Conservation (phyloP, 495 filamentous ascomycete species). For the Elasticomyces elasticus region DNA sequence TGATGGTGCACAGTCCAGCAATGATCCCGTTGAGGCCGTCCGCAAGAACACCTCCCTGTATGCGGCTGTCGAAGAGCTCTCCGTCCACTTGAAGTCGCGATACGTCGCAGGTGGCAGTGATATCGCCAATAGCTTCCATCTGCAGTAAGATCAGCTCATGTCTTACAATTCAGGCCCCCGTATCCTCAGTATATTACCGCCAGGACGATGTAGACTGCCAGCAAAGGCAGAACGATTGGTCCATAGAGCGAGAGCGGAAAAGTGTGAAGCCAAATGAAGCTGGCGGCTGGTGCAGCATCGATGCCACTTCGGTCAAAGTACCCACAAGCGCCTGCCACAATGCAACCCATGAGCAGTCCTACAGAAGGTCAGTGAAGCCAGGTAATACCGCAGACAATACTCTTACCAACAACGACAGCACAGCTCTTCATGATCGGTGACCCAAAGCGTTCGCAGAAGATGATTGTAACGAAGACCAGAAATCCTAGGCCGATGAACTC, state of each 20-base stretch:
- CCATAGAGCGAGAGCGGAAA: slow-evolving; percentile 74
- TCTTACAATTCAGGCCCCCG: too few species aligned
- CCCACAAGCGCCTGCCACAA: slow-evolving; percentile 72
- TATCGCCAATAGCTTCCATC: slow-evolving; percentile 85
- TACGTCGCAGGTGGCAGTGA: slow-evolving; percentile 68
- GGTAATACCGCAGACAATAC: too few species aligned
- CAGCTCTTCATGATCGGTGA: slow-evolving; percentile 67
- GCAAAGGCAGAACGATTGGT: slow-evolving; percentile 70
- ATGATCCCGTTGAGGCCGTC: slow-evolving; percentile 78
- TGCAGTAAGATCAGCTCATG: too few species aligned
- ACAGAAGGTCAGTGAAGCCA: not conserved
- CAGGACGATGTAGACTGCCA: slow-evolving; percentile 80
- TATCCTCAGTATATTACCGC: too few species aligned
- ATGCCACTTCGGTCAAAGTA: slow-evolving; percentile 71
- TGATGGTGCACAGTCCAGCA: slow-evolving; percentile 61
- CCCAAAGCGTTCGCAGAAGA: slow-evolving; percentile 76
- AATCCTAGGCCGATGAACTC: slow-evolving; percentile 88
- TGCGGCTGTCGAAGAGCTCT: slow-evolving; percentile 69
- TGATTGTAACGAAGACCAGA: slow-evolving; percentile 81
- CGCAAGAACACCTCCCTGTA: slow-evolving; percentile 79
- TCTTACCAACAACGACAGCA: slow-evolving; percentile 65
- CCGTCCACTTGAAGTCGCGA: slow-evolving; percentile 77
- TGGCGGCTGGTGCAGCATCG: slow-evolving; percentile 58
- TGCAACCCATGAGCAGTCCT: slow-evolving; percentile 66
- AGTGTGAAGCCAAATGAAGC: slow-evolving; percentile 69